phyloP scores from a whole-genome alignment of 148 eudicot genomes.

The Silene conica region DNA sequence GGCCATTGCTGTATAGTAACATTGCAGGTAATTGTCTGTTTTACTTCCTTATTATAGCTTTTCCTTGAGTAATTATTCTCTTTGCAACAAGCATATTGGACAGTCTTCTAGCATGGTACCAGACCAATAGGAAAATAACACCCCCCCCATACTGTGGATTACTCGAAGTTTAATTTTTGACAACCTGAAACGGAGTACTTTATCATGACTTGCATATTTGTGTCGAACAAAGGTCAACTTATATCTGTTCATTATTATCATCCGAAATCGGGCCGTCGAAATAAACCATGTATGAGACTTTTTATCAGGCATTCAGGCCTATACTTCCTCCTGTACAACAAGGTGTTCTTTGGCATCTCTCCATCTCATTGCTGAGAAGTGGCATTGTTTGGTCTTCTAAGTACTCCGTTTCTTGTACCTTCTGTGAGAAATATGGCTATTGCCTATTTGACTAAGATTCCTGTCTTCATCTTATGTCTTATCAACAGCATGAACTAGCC shows the following conservation, averaged over 20 bases:
- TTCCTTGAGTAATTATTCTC: not conserved
- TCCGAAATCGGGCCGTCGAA: not conserved
- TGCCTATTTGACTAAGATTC: too few species aligned
- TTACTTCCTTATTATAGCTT: not conserved
- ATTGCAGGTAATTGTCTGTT: conserved; percentile 52
- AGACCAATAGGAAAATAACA: not conserved
- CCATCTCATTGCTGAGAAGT: too few species aligned
- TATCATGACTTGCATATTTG: not conserved
- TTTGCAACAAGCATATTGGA: not conserved
- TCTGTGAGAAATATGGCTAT: too few species aligned
- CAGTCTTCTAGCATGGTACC: not conserved
- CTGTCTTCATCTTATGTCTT: not conserved
- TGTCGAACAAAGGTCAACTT: not conserved
- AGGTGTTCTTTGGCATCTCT: conserved; percentile 5
- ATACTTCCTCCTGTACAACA: not conserved
- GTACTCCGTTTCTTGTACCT: too few species aligned
- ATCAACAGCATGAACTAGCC: conserved; percentile 76
- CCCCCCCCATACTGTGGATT: not conserved
- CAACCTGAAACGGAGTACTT: not conserved
- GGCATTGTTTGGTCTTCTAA: too few species aligned
- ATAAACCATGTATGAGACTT: not conserved
- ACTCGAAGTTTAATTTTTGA: not conserved
- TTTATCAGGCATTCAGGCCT: not conserved
- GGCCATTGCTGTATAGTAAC: conserved; percentile 93
- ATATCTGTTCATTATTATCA: not conserved